Conservation (phyloP, 176 grass and related monocot species). For the Areca catechu region DNA sequence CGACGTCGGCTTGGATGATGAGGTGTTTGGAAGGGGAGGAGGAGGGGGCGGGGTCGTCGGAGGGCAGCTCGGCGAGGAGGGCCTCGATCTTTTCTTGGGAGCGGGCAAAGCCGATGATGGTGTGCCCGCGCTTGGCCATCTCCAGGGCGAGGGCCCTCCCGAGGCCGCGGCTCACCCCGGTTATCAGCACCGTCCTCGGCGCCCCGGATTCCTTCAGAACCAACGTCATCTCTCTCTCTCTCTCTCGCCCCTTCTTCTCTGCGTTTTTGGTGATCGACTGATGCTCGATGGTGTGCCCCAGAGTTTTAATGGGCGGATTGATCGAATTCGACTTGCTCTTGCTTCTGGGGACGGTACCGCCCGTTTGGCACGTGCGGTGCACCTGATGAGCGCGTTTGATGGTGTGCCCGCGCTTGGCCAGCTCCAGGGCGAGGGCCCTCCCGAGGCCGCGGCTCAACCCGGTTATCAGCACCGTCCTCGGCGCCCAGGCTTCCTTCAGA, state of each 20-base stretch:
- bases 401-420: slow-evolving; percentile 60
- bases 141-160: slow-evolving; percentile 72
- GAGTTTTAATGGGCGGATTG: no score
- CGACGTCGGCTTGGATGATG: slow-evolving; percentile 60
- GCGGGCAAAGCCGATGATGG: slow-evolving; percentile 71
- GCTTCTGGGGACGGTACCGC: no score
- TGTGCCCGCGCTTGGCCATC: slow-evolving; percentile 62
- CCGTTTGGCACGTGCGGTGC: no score
- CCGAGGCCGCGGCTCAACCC: slow-evolving; percentile 84
- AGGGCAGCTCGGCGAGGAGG: slow-evolving; percentile 56
- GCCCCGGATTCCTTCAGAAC: slow-evolving; percentile 29
- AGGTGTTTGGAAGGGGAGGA: slow-evolving; percentile 50
- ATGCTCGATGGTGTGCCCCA: no score
- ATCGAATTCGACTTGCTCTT: no score
- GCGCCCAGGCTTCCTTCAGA: slow-evolving; percentile 25
- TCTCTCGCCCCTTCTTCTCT: slow-evolving; percentile 17
- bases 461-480: slow-evolving; percentile 76
- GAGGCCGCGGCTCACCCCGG: slow-evolving; percentile 78
- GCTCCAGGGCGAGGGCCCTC: slow-evolving; percentile 64
- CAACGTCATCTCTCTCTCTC: slow-evolving; percentile 23
- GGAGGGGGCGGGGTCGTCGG: slow-evolving; percentile 23
- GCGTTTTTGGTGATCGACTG: no score
- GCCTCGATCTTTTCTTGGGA: slow-evolving; percentile 59
- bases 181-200: slow-evolving; percentile 74
- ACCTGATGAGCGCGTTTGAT: slow-evolving; percentile 1